Evolutionary conservation across 345 rosid species (phyloP).

Genomic region (Erucastrum elatum): DNA sequence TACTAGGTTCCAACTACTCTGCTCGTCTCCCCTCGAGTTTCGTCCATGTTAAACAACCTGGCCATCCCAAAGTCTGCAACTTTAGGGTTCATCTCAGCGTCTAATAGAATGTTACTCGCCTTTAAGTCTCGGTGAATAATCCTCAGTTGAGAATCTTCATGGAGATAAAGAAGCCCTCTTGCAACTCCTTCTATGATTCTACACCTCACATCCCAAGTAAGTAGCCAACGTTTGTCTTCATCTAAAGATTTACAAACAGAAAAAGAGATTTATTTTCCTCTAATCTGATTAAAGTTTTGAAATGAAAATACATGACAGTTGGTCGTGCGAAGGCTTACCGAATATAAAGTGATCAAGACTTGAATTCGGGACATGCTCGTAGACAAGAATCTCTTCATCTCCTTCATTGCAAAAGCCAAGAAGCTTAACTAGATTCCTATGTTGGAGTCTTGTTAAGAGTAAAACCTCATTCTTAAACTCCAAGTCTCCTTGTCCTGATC

Average conservation of each 20-base stretch:
- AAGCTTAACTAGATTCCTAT: constrained; percentile 56
- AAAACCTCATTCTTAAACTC: constrained; percentile 59
- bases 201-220: constrained; percentile 34
- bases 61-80: constrained; percentile 48
- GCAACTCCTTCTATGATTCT: constrained; percentile 44
- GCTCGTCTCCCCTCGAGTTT: constrained; percentile 39
- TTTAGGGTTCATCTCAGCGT: constrained; percentile 40
- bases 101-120: constrained; percentile 41
- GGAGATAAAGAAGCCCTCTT: constrained; percentile 43
- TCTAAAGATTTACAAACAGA: too few species aligned
- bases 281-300: background rate
- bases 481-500: constrained; percentile 51
- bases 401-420: constrained; percentile 51
- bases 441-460: constrained; percentile 60
- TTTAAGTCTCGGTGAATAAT: constrained; percentile 42
- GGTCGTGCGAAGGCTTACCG: constrained; percentile 31
- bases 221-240: constrained; percentile 22
- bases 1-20: constrained; percentile 49
- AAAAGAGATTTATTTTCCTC: too few species aligned
- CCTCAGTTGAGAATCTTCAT: constrained; percentile 38
- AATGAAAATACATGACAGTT: background rate
- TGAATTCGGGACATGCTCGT: constrained; percentile 51
- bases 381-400: constrained; percentile 50
- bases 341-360: constrained; percentile 56
- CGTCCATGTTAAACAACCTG: constrained; percentile 36